Conservation (phyloP, 306 rosid species). For the Lablab purpureus region DNA sequence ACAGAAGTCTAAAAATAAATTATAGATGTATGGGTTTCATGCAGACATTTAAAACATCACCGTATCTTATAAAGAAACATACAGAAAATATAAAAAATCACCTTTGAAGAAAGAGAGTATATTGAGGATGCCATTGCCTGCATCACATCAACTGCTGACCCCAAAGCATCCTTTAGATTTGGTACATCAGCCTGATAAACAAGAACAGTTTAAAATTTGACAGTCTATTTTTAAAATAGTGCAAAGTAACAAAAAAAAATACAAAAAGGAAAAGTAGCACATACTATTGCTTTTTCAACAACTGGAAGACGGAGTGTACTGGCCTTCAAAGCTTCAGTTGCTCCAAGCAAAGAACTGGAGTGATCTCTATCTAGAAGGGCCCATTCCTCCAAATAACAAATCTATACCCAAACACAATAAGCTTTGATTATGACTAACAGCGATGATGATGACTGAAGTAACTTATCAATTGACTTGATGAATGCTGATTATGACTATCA, state of each 20-base stretch:
- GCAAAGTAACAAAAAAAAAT: not conserved
- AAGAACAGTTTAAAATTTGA: constrained; percentile 32
- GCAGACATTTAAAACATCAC: constrained; percentile 17
- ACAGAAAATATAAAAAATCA: constrained; percentile 41
- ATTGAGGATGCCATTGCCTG: constrained; percentile 93
- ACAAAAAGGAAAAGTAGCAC: constrained; percentile 40
- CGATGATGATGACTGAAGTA: not conserved
- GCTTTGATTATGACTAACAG: constrained; percentile 39
- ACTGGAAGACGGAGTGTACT: constrained; percentile 98
- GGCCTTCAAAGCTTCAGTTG: constrained; percentile 97
- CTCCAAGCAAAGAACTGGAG: constrained; percentile 91
- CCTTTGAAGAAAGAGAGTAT: constrained; percentile 88
- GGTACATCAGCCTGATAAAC: constrained; percentile 83
- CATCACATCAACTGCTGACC: constrained; percentile 96
- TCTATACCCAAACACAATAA: constrained; percentile 63
- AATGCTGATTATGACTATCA: constrained; percentile 16
- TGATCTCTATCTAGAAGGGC: constrained; percentile 91
- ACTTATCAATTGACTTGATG: constrained; percentile 22
- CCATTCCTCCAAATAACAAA: constrained; percentile 92
- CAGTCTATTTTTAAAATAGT: constrained; percentile 7
- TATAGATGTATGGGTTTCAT: constrained; percentile 10
- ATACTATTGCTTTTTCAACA: constrained; percentile 85
- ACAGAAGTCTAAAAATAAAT: constrained; percentile 14
- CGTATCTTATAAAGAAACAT: constrained; percentile 26
- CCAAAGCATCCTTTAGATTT: constrained; percentile 91